phyloP scores from a whole-genome alignment of 768 basidiomycete genomes.

The Tylopilus rubrobrunneus region DNA sequence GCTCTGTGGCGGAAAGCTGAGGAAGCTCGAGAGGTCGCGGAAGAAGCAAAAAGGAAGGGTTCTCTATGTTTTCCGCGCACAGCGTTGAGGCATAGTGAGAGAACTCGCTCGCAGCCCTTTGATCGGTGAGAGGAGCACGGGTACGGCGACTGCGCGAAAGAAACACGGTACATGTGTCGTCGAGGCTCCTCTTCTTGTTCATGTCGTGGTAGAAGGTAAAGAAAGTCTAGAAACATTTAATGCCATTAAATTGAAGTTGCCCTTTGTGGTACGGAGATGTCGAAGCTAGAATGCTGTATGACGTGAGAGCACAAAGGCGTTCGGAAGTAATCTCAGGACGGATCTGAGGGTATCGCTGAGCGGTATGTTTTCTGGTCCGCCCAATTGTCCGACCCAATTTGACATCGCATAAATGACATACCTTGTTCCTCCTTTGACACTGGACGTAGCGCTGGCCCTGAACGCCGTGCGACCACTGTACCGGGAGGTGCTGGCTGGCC shows the following conservation, averaged over 20 bases:
- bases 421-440: not conserved
- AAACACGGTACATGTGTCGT: conserved; percentile 29
- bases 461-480: not conserved
- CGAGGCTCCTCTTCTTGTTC: conserved; percentile 27
- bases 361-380: conserved; percentile 20
- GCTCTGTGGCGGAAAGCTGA: not conserved
- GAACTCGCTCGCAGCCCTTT: conserved; percentile 11
- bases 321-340: conserved; percentile 2
- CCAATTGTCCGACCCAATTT: conserved; percentile 23
- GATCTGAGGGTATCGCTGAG: conserved; percentile 19
- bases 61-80: conserved; percentile 6
- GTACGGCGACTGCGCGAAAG: conserved; percentile 20
- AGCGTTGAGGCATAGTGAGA: conserved; percentile 2
- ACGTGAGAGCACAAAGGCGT: conserved; percentile 22
- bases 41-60: conserved; percentile 8
- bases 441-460: not conserved
- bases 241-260: conserved; percentile 6
- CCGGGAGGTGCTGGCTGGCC: no score
- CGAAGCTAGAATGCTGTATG: conserved; percentile 10
- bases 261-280: conserved; percentile 19
- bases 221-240: not conserved
- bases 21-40: conserved; percentile 8
- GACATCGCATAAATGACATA: conserved; percentile 12
- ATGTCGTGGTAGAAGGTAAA: conserved; percentile 22
- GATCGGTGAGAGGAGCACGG: conserved; percentile 4